phyloP scores from a whole-genome alignment of 2,329 filamentous ascomycete species.

The Xylaria sp. region DNA sequence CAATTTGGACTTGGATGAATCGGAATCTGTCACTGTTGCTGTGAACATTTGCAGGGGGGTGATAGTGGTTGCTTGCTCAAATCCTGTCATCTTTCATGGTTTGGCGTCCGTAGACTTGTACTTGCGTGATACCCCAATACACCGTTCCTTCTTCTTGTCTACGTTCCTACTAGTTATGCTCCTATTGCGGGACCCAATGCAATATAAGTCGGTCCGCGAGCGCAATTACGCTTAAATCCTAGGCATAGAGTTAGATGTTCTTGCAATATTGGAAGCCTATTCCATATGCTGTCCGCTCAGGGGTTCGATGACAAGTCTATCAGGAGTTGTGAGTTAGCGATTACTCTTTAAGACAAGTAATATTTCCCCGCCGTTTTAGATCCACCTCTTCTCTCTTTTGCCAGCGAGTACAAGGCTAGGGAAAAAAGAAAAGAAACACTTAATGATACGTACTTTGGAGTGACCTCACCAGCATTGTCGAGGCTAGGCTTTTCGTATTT shows the following conservation, averaged over 20 bases:
- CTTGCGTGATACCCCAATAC: constrained; percentile 36
- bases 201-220: background rate
- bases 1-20: constrained; percentile 36
- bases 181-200: background rate
- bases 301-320: no score
- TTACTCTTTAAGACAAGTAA: no score
- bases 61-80: constrained; percentile 14
- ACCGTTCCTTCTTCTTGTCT: constrained; percentile 19
- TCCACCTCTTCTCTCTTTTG: no score
- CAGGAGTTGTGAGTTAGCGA: no score
- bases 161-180: background rate
- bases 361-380: no score
- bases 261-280: background rate
- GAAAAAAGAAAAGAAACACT: no score
- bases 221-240: background rate
- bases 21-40: background rate
- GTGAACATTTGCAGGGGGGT: background rate
- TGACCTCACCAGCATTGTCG: no score
- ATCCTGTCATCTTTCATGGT: constrained; percentile 25
- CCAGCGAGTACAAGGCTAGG: no score
- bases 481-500: no score
- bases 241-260: background rate
- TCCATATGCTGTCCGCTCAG: no score
- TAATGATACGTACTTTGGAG: no score
- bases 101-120: constrained; percentile 38